These are phyloP conservation scores for Arabidopsis suecica DNA, from an alignment of 345 rosid species.

Conservation along the genomic window DNA sequence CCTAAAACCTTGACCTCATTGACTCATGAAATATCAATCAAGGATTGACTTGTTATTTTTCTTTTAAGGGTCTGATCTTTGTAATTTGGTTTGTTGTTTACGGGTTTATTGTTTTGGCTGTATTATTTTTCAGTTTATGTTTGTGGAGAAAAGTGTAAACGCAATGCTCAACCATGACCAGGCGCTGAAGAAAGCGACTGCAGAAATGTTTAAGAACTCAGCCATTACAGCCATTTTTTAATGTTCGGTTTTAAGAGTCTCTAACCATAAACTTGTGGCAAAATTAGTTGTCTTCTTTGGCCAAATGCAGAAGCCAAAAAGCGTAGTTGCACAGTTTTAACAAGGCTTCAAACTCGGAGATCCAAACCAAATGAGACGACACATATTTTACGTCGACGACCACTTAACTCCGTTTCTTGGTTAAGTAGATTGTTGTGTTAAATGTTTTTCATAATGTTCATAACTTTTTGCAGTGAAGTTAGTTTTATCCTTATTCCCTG, in stretches of 20 bases:
- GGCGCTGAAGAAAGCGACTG: slow-evolving; percentile 50
- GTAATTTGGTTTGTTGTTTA: not conserved
- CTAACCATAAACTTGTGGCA: not conserved
- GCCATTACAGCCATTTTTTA: not conserved
- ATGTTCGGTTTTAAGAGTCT: not conserved
- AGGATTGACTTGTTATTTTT: not conserved
- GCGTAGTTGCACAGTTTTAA: not conserved
- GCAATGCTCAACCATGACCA: slow-evolving; percentile 83
- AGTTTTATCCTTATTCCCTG: too few relatives aligned
- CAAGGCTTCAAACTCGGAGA: too few relatives aligned
- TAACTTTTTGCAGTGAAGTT: too few relatives aligned
- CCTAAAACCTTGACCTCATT: not conserved
- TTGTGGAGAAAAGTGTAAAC: slow-evolving; percentile 76
- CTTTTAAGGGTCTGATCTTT: not conserved
- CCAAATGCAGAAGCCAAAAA: too few relatives aligned
- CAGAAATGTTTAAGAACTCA: slow-evolving; percentile 26
- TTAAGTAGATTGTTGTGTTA: not conserved
- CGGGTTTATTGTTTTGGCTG: not conserved
- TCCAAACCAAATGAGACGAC: not conserved
- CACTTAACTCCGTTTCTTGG: not conserved
- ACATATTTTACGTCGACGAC: not conserved
- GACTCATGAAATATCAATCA: not conserved
- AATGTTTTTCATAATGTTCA: too few relatives aligned
- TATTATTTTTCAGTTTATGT: slow-evolving; percentile 15
- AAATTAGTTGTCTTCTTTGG: not conserved